phyloP scores from a whole-genome alignment of 2,329 filamentous ascomycete species.

The Botryosphaeria dothidea region DNA sequence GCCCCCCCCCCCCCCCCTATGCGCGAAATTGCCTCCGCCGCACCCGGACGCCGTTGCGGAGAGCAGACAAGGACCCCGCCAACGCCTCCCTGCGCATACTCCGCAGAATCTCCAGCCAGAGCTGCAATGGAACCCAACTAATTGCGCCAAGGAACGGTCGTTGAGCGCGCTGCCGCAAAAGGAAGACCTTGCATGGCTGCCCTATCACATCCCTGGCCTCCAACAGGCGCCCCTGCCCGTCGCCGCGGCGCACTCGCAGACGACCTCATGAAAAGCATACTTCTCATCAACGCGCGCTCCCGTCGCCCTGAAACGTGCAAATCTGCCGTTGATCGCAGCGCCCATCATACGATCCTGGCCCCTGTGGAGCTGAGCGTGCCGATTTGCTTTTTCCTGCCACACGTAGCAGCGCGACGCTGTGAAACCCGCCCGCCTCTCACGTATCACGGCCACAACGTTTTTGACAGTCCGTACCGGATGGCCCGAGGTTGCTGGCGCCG shows the following conservation, averaged over 20 bases:
- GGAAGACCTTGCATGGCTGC: slow-evolving; percentile 13
- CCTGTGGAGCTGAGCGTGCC: neutral
- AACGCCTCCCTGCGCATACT: neutral
- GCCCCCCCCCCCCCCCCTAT: neutral
- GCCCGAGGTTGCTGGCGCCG: neutral
- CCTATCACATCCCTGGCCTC: slow-evolving; percentile 13
- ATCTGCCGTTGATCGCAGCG: neutral
- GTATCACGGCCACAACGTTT: slow-evolving; percentile 8
- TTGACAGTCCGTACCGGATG: slow-evolving; percentile 11
- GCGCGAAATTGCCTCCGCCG: slow-evolving; percentile 8
- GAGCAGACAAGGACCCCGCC: neutral
- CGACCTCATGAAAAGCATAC: neutral
- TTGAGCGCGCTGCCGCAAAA: neutral
- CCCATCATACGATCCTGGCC: neutral
- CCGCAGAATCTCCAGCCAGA: neutral
- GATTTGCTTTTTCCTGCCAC: slow-evolving; percentile 19
- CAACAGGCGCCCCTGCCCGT: neutral
- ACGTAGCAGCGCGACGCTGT: slow-evolving; percentile 16
- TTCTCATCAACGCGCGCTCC: neutral
- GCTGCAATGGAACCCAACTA: slow-evolving; percentile 19
- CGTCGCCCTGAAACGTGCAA: neutral
- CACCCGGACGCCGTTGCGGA: slow-evolving; percentile 14
- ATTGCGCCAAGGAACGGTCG: slow-evolving; percentile 1
- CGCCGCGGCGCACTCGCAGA: neutral
- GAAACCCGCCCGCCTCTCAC: slow-evolving; percentile 1